Conservation (phyloP, 805 yeast genomes). For the Lachancea dasiensis region DNA sequence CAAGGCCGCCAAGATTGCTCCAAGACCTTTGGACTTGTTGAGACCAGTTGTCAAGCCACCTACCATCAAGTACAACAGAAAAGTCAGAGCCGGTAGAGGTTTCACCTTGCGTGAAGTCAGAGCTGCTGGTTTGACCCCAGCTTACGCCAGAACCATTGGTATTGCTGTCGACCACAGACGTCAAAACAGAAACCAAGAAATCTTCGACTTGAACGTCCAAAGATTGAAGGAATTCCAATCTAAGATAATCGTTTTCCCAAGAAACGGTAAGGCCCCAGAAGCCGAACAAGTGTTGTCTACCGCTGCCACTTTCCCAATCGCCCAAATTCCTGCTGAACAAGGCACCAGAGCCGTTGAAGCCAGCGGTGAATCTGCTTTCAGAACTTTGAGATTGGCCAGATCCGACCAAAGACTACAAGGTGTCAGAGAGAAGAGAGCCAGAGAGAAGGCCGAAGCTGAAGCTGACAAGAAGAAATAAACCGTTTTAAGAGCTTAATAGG, state of each 20-base stretch:
- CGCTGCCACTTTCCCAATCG: slow-evolving; percentile 87
- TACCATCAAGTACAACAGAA: slow-evolving; percentile 98
- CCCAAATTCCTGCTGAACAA: slow-evolving; percentile 64
- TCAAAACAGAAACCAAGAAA: slow-evolving; percentile 95
- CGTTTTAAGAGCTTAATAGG: slow-evolving; percentile 1
- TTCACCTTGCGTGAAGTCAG: slow-evolving; percentile 96
- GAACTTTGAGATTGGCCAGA: slow-evolving; percentile 93
- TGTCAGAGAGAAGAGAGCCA: slow-evolving; percentile 96
- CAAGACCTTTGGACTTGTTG: slow-evolving; percentile 93
- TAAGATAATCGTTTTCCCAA: slow-evolving; percentile 93
- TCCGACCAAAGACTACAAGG: slow-evolving; percentile 91
- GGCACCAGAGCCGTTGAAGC: slow-evolving; percentile 85
- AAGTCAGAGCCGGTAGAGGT: slow-evolving; percentile 99
- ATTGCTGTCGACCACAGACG: slow-evolving; percentile 99
- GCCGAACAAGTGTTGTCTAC: slow-evolving; percentile 68
- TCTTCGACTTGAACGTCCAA: slow-evolving; percentile 88
- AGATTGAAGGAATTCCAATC: slow-evolving; percentile 95
- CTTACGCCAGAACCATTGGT: slow-evolving; percentile 98
- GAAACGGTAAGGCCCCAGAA: slow-evolving; percentile 79
- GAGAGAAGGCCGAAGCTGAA: slow-evolving; percentile 97
- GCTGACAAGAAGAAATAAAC: slow-evolving; percentile 97
- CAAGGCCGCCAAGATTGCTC: slow-evolving; percentile 93
- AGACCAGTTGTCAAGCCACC: slow-evolving; percentile 99
- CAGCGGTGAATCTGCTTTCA: slow-evolving; percentile 76
- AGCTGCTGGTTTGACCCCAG: slow-evolving; percentile 91